Evolutionary conservation across 805 yeast species (phyloP).

Genomic region (Candida schatavii): DNA sequence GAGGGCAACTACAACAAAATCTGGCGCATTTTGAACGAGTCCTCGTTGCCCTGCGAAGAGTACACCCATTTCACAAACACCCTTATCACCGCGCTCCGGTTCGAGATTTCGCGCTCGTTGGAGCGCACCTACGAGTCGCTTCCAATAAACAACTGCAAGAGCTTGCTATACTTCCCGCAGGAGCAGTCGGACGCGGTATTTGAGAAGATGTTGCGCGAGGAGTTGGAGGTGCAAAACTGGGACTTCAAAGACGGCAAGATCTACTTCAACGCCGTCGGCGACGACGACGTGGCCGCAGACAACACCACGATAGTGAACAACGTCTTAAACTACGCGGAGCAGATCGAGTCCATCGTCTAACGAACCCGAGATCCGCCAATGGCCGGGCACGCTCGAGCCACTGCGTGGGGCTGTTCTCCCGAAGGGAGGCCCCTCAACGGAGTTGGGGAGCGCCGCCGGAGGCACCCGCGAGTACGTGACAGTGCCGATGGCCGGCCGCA

Average conservation of each 20-base stretch:
- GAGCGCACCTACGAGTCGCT: slow-evolving; percentile 73
- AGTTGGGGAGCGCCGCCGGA: too few species aligned
- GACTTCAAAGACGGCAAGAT: slow-evolving; percentile 30
- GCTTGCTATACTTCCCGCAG: slow-evolving; percentile 65
- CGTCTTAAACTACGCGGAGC: slow-evolving; percentile 83
- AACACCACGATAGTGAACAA: slow-evolving; percentile 56
- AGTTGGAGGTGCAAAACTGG: slow-evolving; percentile 36
- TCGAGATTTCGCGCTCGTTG: slow-evolving; percentile 80
- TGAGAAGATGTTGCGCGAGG: slow-evolving; percentile 26
- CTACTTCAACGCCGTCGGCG: slow-evolving; percentile 48
- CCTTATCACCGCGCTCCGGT: slow-evolving; percentile 74
- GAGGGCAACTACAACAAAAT: slow-evolving; percentile 95
- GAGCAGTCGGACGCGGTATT: slow-evolving; percentile 35
- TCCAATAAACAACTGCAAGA: slow-evolving; percentile 81
- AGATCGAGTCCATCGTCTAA: slow-evolving; percentile 86
- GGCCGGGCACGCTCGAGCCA: too few species aligned
- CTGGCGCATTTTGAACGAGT: slow-evolving; percentile 67
- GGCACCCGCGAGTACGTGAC: neutral
- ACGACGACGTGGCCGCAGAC: slow-evolving; percentile 38
- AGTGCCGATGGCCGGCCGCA: neutral
- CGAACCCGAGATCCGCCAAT: neutral
- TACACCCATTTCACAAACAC: slow-evolving; percentile 74
- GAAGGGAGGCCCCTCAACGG: too few species aligned
- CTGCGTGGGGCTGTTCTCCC: too few species aligned
- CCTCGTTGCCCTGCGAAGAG: slow-evolving; percentile 65